phyloP scores from a whole-genome alignment of 116 monocot species.

The Posidonia oceanica region DNA sequence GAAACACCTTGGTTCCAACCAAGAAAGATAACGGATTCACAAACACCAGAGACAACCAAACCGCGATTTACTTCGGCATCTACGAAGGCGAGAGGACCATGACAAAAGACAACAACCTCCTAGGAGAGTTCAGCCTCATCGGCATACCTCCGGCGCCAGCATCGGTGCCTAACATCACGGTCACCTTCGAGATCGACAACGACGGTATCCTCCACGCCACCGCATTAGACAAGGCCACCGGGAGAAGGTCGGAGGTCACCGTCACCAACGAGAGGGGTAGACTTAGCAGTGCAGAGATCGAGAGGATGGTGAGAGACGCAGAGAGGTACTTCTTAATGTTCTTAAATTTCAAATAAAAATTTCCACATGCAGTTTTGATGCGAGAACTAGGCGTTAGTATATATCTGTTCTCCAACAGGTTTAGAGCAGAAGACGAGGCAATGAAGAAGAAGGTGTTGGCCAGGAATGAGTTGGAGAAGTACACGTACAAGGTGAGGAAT shows the following conservation, averaged over 20 bases:
- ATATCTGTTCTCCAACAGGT: not conserved
- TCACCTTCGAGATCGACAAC: slow-evolving; percentile 24
- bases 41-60: not conserved
- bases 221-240: slow-evolving; percentile 22
- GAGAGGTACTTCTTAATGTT: slow-evolving; percentile 5
- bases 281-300: slow-evolving; percentile 22
- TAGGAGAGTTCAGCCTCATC: slow-evolving; percentile 19
- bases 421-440: slow-evolving; percentile 1
- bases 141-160: slow-evolving; percentile 25
- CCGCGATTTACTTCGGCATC: not conserved
- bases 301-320: slow-evolving; percentile 30
- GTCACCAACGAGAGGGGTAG: slow-evolving; percentile 26
- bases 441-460: slow-evolving; percentile 5
- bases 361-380: too few species aligned
- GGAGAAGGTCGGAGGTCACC: slow-evolving; percentile 10
- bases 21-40: not conserved
- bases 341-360: not conserved
- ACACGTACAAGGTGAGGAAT: not conserved
- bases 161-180: slow-evolving; percentile 16
- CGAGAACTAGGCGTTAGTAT: not conserved
- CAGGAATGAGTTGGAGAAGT: slow-evolving; percentile 5
- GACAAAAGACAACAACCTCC: slow-evolving; percentile 22
- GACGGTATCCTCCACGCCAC: slow-evolving; percentile 30
- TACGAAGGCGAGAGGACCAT: slow-evolving; percentile 27
- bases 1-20: slow-evolving; percentile 1